phyloP scores from a whole-genome alignment of 2,329 filamentous ascomycete species.

The Bimuria novae-zelandiae region DNA sequence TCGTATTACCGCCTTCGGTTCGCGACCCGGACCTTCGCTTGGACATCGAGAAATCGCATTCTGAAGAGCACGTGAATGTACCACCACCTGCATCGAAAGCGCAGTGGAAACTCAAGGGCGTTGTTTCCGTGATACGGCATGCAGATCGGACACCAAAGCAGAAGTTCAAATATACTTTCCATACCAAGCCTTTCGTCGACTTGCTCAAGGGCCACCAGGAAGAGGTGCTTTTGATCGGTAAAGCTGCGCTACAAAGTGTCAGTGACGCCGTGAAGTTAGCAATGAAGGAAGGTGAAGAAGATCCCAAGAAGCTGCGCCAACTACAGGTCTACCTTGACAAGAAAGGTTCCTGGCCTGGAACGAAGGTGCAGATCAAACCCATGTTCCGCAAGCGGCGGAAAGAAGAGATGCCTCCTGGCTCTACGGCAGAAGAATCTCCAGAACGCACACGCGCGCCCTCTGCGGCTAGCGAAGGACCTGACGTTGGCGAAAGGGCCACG shows the following conservation, averaged over 20 bases:
- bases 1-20: constrained; percentile 32
- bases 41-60: constrained; percentile 32
- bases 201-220: constrained; percentile 94
- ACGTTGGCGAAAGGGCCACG: constrained; percentile 28
- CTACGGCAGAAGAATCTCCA: constrained; percentile 35
- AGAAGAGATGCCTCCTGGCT: constrained; percentile 56
- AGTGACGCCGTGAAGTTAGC: constrained; percentile 85
- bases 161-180: constrained; percentile 99
- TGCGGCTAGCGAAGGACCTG: constrained; percentile 22
- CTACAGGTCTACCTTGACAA: constrained; percentile 86
- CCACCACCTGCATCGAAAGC: constrained; percentile 72
- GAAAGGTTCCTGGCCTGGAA: constrained; percentile 92
- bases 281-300: constrained; percentile 78
- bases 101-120: constrained; percentile 97
- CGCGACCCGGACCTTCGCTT: constrained; percentile 29
- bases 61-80: constrained; percentile 42
- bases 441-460: constrained; percentile 29
- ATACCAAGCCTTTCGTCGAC: constrained; percentile 94
- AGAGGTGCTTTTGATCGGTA: constrained; percentile 91
- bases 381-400: constrained; percentile 93
- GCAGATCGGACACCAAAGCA: constrained; percentile 98
- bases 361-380: constrained; percentile 98
- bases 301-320: constrained; percentile 80
- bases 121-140: constrained; percentile 94
- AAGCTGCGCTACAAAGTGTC: constrained; percentile 86